Evolutionary conservation across 2,329 filamentous ascomycete species (phyloP), one percentile per base, ranked within the genome.

Genomic region (Apiospora koreana): DNA sequence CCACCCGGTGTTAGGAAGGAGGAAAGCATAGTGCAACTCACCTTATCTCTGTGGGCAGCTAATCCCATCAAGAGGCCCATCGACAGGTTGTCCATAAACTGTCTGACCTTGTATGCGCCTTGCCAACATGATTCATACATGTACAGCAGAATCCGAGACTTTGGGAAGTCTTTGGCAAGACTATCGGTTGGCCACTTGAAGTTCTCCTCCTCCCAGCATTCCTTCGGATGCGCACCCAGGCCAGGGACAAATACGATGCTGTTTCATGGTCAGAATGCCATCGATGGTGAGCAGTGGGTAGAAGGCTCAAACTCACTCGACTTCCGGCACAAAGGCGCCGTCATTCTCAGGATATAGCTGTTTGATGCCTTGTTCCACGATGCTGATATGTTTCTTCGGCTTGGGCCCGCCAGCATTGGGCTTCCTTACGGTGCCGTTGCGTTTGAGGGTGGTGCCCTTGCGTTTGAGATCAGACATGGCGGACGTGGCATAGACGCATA

Each of bases 111-210:
- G 41, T 83, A 75, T 4, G 77, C 69, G 0, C 82, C 82, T 1
- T 72, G 76, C 82, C 82, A 84, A 46, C 80, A 79, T 8, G 82
- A 84, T 66, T 83, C 79, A 48, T 83, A 83, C 72, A 80, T 81
- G 65, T 82, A 84, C 1, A 84, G 72, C 21, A 84, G 75, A 14
- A 84, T 74, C 2, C 82, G 76, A 2, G 82, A 81, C 41, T 77
- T 79, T 0, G 81, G 82, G 66, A 84, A 84, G 68, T 83, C 82
- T 67, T 78, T 77, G 9, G 76, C 74, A 2, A 84, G 71, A 0
- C 80, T 81, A 48, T 83, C 79, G 14, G 75, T 81, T 0, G 79
- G 79, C 82, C 82, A 84, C 72, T 83, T 84, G 67, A 83, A 84
- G 16, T 77, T 16, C 21, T 58, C 41, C 2, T 81, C 83, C 68